Evolutionary conservation across 1,284 basidiomycete genomes (phyloP), one percentile per base, ranked within the genome.

Genomic region (Sporisorium exsertum): DNA sequence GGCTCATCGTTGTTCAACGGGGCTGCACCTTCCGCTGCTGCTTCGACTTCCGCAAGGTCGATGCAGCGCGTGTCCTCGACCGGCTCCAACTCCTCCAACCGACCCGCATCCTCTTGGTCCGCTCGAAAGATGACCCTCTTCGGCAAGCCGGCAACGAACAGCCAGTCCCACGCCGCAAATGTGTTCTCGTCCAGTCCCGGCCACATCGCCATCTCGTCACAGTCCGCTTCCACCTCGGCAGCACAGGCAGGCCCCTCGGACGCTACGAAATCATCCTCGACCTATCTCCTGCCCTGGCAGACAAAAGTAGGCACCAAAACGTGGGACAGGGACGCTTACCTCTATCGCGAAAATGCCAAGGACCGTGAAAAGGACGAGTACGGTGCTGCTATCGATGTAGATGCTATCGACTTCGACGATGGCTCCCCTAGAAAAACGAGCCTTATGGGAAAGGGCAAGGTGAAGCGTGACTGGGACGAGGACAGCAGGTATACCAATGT

Each of bases 241-340:
- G 26, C 22, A 26, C 35, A 20, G 18, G 5, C 42, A 16, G 32
- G 29, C 20, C 7, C 24, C 3, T n/a, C 24, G 6, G 57, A 61
- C 20, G 53, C 32, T 15, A 12, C 43, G 9, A 47, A 20, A 5
- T 10, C 37, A 6, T 12, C 61, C 15, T 45, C 59, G 3, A 52
- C 40, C 33, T 47, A 43, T 3, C 69, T 59, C 12, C 42, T 52
- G 4, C 63, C 55, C 9, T 72, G 64, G 69, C 59, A 63, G 42
- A 52, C 46, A 4, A 72, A 72, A 27, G 42, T 50, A 5, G 69
- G 69, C 40, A 72, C 70, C 2, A 79, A 79, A 50, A 67, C 60
- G n/a, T 79, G 78, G 78, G 72, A 77, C 27, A 59, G 74, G 4
- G 67, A 71, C 20, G 74, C 71, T 2, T 77, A 72, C 33, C 65